A percentile compares a stretch with the other conserved stretches of the same genome.
phyloP scores from a whole-genome alignment of 768 basidiomycete species.

The Infundibulicybe gibba region DNA sequence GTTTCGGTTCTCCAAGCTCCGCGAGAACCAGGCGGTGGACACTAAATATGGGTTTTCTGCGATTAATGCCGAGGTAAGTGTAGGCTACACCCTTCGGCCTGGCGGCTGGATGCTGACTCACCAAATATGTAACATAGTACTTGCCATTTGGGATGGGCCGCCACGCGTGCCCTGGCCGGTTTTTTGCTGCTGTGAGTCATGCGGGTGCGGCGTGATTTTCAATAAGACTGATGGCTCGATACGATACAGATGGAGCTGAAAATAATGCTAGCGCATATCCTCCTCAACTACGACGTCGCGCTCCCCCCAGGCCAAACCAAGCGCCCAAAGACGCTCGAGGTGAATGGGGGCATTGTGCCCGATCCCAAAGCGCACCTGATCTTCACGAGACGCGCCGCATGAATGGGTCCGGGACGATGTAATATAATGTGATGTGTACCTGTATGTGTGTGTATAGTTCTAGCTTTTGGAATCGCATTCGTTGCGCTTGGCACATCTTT shows the following conservation, averaged over 20 bases:
- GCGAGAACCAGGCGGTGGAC: conserved; percentile 20
- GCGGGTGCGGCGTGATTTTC: background rate
- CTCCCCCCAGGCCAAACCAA: conserved; percentile 18
- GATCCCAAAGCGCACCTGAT: conserved; percentile 26
- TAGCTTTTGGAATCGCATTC: too few species aligned
- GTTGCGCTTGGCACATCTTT: too few species aligned
- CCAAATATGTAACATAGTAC: conserved; percentile 21
- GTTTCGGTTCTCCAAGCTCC: conserved; percentile 32
- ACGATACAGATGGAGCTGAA: conserved; percentile 29
- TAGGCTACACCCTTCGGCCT: too few species aligned
- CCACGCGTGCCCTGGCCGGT: conserved; percentile 32
- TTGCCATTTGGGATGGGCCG: conserved; percentile 35
- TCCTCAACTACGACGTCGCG: conserved; percentile 27
- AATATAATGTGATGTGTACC: too few species aligned
- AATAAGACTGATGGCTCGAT: background rate
- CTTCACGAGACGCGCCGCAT: conserved; percentile 16
- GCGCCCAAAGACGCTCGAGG: conserved; percentile 24
- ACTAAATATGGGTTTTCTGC: conserved; percentile 32
- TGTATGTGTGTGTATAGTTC: too few species aligned
- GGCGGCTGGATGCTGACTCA: conserved; percentile 1
- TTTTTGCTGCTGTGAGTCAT: conserved; percentile 29
- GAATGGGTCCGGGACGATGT: too few species aligned
- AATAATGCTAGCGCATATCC: conserved; percentile 30
- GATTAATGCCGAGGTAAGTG: conserved; percentile 29
- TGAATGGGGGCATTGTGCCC: conserved; percentile 31